A percentile compares a stretch with the other conserved stretches of the same genome.
phyloP scores from a whole-genome alignment of 2,329 filamentous ascomycete species.

The Fusarium sp. region DNA sequence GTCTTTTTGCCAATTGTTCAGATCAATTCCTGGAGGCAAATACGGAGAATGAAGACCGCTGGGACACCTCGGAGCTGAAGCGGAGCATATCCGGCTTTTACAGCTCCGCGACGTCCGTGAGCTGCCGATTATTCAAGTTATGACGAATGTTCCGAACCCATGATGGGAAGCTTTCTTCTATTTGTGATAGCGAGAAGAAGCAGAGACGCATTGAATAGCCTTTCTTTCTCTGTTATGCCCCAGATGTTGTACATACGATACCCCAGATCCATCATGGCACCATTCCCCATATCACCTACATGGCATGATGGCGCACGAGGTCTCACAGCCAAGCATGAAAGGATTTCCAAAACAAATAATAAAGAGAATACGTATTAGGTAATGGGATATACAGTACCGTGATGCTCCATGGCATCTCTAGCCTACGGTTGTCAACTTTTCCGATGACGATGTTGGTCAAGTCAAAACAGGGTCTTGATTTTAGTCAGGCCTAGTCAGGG shows the following conservation, averaged over 20 bases:
- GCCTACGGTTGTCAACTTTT: slow-evolving; percentile 3
- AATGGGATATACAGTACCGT: background rate
- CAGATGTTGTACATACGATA: background rate
- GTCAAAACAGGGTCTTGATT: slow-evolving; percentile 21
- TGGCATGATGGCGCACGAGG: slow-evolving; percentile 31
- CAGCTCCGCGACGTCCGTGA: slow-evolving; percentile 32
- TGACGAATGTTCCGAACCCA: background rate
- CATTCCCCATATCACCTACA: slow-evolving; percentile 14
- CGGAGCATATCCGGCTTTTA: slow-evolving; percentile 27
- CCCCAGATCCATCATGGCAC: slow-evolving; percentile 32
- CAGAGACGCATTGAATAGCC: fast-evolving
- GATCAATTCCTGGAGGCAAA: background rate
- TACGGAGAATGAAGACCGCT: slow-evolving; percentile 34
- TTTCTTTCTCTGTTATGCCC: background rate
- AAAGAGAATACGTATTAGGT: background rate
- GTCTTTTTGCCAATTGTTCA: slow-evolving; percentile 14
- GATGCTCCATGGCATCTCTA: background rate
- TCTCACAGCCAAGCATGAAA: background rate
- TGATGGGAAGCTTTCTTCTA: background rate
- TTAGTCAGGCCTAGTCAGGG: slow-evolving; percentile 15
- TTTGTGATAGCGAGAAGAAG: fast-evolving
- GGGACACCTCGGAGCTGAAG: slow-evolving; percentile 34
- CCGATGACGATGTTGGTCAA: slow-evolving; percentile 13
- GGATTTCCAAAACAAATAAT: background rate
- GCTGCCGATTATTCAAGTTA: slow-evolving; percentile 8